phyloP scores from a whole-genome alignment of 495 filamentous ascomycete genomes.

The Penicillium paxilli region DNA sequence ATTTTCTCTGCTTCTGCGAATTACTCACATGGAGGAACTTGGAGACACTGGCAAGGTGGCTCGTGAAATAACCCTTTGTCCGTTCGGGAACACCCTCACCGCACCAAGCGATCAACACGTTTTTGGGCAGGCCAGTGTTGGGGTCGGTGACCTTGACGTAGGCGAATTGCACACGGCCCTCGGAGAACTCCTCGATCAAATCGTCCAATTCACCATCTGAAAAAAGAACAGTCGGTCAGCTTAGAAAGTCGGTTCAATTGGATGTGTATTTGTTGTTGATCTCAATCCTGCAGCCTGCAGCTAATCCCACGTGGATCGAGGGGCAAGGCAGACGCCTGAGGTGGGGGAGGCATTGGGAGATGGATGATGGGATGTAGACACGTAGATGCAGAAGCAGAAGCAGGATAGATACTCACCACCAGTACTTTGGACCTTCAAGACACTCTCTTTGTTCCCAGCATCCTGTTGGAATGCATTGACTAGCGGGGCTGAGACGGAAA shows the following conservation, averaged over 20 bases:
- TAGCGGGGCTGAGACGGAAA: constrained; percentile 86
- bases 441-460: constrained; percentile 81
- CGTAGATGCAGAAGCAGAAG: too few relatives aligned
- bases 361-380: too few relatives aligned
- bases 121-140: constrained; percentile 88
- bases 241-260: too few relatives aligned
- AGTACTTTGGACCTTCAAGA: constrained; percentile 88
- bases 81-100: constrained; percentile 97
- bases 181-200: constrained; percentile 95
- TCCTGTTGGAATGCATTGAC: constrained; percentile 87
- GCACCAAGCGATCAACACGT: constrained; percentile 94
- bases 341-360: background rate
- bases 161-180: constrained; percentile 94
- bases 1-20: background rate
- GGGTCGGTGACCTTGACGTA: constrained; percentile 95
- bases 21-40: constrained; percentile 78
- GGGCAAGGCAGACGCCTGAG: background rate
- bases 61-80: constrained; percentile 97
- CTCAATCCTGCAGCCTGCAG: too few relatives aligned
- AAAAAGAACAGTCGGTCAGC: background rate
- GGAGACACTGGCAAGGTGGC: constrained; percentile 82
- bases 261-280: too few relatives aligned
- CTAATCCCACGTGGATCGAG: background rate
- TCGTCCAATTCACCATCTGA: constrained; percentile 93
- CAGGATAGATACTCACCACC: constrained; percentile 61